Evolutionary conservation across 805 yeast genomes (phyloP), one percentile per base, ranked within the genome.

Genomic region (Barnettozyma wickerhamii): DNA sequence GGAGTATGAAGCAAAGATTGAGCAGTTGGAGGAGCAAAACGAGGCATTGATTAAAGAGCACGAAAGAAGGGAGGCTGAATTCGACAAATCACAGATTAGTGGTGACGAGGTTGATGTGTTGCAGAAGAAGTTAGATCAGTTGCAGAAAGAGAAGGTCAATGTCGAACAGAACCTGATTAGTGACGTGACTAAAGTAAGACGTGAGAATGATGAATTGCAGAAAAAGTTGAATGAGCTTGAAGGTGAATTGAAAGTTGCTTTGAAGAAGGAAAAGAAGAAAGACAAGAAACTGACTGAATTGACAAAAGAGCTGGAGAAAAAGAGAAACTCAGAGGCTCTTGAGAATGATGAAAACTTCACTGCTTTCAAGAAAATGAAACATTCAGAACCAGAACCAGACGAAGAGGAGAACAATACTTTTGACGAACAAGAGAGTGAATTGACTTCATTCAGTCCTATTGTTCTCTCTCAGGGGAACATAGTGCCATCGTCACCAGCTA

Each of bases 381-480:
- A n/a, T n/a, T 31, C 30, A 15, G 38, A 30, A 3, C 18, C 21
- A 24, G 38, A 33, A 15, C 39, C 37, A 21, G 32, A 31, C 10
- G 33, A 41, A 3, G 46, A 35, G 17, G 35, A 35, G 3, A 14
- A 38, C 17, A 46, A 40, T 21, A 33, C 26, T 10, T 50, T 46
- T 24, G 49, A 45, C 4, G 45, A 40, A 10, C 30, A 47, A 18
- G 46, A 49, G 21, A 40, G 39, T 21, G 41, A 43, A 10, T 32
- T 48, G 12, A 30, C 36, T 14, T 38, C 47, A 0, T 46, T 51
- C 34, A 48, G 54, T 38, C 56, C 55, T 14, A 46, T 50, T 17
- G 26, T 29, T 13, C 10, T 41, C n/a, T 35, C 41, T 13, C 40
- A 37, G 24, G 29, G 35, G 7, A 28, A 15, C 6, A 3, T 31